Conservation (phyloP, 345 rosid species). For the Gossypium turneri region DNA sequence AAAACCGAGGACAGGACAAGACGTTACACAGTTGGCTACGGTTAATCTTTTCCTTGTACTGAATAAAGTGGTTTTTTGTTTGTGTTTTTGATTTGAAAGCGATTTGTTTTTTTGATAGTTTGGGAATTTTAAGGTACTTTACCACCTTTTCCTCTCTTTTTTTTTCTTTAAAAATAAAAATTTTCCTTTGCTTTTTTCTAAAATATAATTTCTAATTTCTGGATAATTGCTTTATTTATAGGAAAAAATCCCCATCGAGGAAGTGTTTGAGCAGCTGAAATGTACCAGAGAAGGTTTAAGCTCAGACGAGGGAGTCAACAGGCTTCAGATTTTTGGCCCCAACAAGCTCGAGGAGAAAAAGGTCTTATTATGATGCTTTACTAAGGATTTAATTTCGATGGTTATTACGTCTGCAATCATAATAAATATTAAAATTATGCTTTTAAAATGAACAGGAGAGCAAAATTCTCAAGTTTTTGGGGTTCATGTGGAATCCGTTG, state of each 20-base stretch:
- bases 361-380: conserved; percentile 25
- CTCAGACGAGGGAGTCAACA: conserved; percentile 55
- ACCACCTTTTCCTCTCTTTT: not conserved
- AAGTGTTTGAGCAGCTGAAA: conserved; percentile 49
- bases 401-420: not conserved
- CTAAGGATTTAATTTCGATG: not conserved
- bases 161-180: not conserved
- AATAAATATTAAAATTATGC: not conserved
- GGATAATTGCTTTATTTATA: conserved; percentile 19
- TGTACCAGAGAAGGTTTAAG: conserved; percentile 62
- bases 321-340: conserved; percentile 85
- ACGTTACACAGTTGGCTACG: too few relatives aligned
- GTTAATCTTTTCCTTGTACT: not conserved
- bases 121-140: not conserved
- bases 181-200: not conserved
- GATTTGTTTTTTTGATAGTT: not conserved
- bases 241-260: conserved; percentile 82
- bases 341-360: conserved; percentile 91
- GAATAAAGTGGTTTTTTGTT: not conserved
- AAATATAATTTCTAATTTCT: not conserved
- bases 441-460: conserved; percentile 45
- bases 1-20: not conserved
- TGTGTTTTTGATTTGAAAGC: not conserved
- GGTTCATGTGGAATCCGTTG: conserved; percentile 91
- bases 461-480: conserved; percentile 72